Conservation (phyloP, 2,329 filamentous ascomycete genomes). For the Hymenoscyphus linearis region DNA sequence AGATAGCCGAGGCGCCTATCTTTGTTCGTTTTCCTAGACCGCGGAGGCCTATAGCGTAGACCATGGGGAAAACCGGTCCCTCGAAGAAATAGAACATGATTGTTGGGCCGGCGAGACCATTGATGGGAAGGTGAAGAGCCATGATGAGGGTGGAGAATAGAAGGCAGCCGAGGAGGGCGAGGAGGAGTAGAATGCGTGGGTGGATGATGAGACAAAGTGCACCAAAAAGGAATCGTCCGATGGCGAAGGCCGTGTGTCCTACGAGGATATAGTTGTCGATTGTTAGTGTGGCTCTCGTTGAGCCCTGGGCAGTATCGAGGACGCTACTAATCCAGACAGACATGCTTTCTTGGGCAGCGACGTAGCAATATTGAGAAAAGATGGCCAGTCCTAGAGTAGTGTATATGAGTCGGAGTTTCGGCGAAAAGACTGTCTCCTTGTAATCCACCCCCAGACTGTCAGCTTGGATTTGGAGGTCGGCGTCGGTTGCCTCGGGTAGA, state of each 20-base stretch:
- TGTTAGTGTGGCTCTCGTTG: constrained; percentile 41
- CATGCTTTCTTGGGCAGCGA: constrained; percentile 65
- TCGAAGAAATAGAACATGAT: constrained; percentile 75
- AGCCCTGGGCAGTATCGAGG: constrained; percentile 39
- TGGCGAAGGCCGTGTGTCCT: constrained; percentile 66
- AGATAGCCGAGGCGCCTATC: constrained; percentile 69
- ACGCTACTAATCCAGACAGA: constrained; percentile 55
- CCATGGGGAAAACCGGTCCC: constrained; percentile 75
- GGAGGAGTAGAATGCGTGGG: constrained; percentile 63
- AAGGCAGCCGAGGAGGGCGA: constrained; percentile 56
- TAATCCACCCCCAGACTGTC: constrained; percentile 21
- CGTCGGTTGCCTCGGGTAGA: constrained; percentile 50
- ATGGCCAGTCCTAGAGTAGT: constrained; percentile 62
- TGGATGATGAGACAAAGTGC: constrained; percentile 56
- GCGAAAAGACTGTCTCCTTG: constrained; percentile 17
- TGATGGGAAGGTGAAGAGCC: constrained; percentile 38
- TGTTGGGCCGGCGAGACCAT: constrained; percentile 54
- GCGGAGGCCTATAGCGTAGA: constrained; percentile 73
- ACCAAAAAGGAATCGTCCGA: constrained; percentile 66
- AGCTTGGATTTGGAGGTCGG: constrained; percentile 46
- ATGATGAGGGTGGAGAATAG: constrained; percentile 48
- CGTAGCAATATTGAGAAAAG: constrained; percentile 72
- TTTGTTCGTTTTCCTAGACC: constrained; percentile 79
- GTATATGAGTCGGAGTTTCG: constrained; percentile 37
- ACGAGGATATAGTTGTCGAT: constrained; percentile 64